Conservation (phyloP, 331 rosid species). For the Acacia concinna region DNA sequence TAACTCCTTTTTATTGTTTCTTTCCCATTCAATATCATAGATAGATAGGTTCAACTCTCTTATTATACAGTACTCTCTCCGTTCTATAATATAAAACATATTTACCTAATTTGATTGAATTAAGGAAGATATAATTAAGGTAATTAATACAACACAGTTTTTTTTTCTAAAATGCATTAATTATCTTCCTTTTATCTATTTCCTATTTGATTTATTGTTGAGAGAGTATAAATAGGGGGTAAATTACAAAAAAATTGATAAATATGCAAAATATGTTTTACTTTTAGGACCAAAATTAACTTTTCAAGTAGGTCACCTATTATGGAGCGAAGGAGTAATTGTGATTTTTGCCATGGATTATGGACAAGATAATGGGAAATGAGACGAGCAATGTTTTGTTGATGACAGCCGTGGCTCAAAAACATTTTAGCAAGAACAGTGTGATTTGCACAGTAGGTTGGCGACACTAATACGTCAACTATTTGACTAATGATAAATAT, state of each 20-base stretch:
- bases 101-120: too few species aligned
- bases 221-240: fast-evolving
- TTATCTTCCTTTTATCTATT: too few species aligned
- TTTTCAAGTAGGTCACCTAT: too few species aligned
- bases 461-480: background rate
- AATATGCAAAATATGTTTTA: too few species aligned
- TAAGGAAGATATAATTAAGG: too few species aligned
- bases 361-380: background rate
- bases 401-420: background rate
- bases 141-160: too few species aligned
- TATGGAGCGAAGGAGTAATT: background rate
- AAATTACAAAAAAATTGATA: too few species aligned
- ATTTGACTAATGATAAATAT: slow-evolving; percentile 9
- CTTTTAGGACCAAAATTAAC: too few species aligned
- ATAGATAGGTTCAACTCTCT: background rate
- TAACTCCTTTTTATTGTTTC: background rate
- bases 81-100: too few species aligned
- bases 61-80: too few species aligned
- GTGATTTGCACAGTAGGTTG: slow-evolving; percentile 1
- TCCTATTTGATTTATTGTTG: too few species aligned
- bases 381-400: background rate
- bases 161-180: too few species aligned
- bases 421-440: slow-evolving; percentile 10
- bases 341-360: background rate
- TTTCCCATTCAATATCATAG: background rate